phyloP scores from a whole-genome alignment of 108 stramenopile genomes.

The Fistulifera solaris region DNA sequence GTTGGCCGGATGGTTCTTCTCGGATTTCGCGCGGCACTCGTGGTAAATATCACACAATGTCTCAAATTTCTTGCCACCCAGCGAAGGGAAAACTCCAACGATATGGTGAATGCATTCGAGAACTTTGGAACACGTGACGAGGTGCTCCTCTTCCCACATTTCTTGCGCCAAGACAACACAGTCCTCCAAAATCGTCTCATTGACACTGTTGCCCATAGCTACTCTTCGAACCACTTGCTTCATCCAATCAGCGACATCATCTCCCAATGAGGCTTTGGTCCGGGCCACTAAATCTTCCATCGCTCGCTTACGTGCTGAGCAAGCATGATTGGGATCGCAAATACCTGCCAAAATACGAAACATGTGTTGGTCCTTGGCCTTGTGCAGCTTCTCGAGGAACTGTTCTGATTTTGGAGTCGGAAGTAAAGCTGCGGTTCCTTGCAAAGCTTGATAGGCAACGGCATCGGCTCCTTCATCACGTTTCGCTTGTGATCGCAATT shows the following conservation, averaged over 20 bases:
- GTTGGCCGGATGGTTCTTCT: conserved; percentile 27
- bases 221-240: conserved; percentile 32
- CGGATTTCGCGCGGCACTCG: conserved; percentile 38
- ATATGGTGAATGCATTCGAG: conserved; percentile 51
- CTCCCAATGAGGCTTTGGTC: conserved; percentile 47
- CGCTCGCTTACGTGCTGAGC: conserved; percentile 48
- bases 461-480: conserved; percentile 4
- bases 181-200: conserved; percentile 11
- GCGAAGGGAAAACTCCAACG: conserved; percentile 33
- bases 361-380: conserved; percentile 70
- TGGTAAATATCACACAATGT: conserved; percentile 43
- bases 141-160: conserved; percentile 69
- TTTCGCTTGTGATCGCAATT: conserved; percentile 3
- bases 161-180: conserved; percentile 46
- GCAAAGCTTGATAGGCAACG: neutral
- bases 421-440: no score
- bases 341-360: conserved; percentile 72
- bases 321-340: conserved; percentile 46
- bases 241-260: conserved; percentile 36
- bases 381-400: conserved; percentile 50
- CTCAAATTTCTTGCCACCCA: conserved; percentile 74
- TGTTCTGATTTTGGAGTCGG: neutral
- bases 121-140: conserved; percentile 65
- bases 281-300: conserved; percentile 77
- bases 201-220: conserved; percentile 6